phyloP scores from a whole-genome alignment of 805 yeast species.

The Nakazawaea pomicola region DNA sequence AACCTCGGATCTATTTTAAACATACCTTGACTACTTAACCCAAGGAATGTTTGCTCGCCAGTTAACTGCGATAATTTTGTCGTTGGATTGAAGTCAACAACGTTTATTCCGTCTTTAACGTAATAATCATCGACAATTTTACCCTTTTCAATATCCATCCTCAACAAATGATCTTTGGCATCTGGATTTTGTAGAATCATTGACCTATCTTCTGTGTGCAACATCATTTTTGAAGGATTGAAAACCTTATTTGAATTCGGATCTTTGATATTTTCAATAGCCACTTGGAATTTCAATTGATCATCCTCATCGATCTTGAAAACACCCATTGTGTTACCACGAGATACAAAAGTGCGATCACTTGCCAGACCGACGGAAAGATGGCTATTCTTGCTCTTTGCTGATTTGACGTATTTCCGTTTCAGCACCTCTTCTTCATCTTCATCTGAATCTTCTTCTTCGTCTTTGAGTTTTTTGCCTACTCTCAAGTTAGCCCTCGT shows the following conservation, averaged over 20 bases:
- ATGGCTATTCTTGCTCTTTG: slow-evolving; percentile 48
- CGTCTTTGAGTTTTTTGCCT: slow-evolving; percentile 16
- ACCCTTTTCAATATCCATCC: slow-evolving; percentile 78
- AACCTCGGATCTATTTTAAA: slow-evolving; percentile 82
- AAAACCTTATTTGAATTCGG: slow-evolving; percentile 41
- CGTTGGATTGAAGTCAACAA: slow-evolving; percentile 63
- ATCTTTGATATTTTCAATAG: slow-evolving; percentile 56
- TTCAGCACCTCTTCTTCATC: slow-evolving; percentile 18
- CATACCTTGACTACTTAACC: slow-evolving; percentile 58
- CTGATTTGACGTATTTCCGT: slow-evolving; percentile 16
- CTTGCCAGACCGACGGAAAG: slow-evolving; percentile 67
- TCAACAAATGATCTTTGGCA: slow-evolving; percentile 44
- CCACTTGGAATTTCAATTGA: slow-evolving; percentile 55
- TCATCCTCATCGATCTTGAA: slow-evolving; percentile 54
- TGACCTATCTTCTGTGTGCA: slow-evolving; percentile 68
- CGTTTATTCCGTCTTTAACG: slow-evolving; percentile 40
- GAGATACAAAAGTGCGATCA: slow-evolving; percentile 71
- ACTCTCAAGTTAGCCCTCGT: slow-evolving; percentile 20
- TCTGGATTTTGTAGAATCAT: slow-evolving; percentile 59
- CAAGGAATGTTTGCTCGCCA: slow-evolving; percentile 68
- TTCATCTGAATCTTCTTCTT: slow-evolving; percentile 32
- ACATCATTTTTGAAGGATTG: slow-evolving; percentile 42
- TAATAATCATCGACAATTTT: slow-evolving; percentile 85
- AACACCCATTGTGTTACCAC: slow-evolving; percentile 78
- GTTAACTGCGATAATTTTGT: slow-evolving; percentile 70